Evolutionary conservation across 2,329 filamentous ascomycete species (phyloP).

Genomic region (Dothistroma septosporum): DNA sequence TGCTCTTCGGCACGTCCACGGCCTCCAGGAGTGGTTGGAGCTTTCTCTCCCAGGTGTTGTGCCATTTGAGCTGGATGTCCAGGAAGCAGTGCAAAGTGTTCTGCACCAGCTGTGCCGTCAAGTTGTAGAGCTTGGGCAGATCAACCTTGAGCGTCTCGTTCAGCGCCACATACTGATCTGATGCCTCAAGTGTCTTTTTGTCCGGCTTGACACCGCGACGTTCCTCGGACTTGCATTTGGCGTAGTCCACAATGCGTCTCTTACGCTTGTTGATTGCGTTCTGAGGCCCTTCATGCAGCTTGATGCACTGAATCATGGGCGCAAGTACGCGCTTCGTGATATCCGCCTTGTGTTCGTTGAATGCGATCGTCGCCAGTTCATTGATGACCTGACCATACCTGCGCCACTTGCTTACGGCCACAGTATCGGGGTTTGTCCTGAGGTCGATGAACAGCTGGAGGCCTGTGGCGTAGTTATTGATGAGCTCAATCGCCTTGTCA

Average conservation of each 20-base stretch:
- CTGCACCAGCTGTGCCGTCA: slow-evolving; percentile 80
- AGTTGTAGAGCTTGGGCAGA: slow-evolving; percentile 72
- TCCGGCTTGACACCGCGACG: slow-evolving; percentile 81
- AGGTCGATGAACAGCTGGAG: slow-evolving; percentile 77
- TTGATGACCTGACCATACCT: slow-evolving; percentile 82
- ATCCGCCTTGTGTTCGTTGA: slow-evolving; percentile 71
- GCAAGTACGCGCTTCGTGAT: slow-evolving; percentile 81
- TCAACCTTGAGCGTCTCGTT: slow-evolving; percentile 94
- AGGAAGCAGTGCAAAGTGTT: slow-evolving; percentile 80
- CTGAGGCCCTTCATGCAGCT: slow-evolving; percentile 76
- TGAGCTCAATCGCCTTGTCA: slow-evolving; percentile 72
- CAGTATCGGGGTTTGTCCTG: slow-evolving; percentile 66
- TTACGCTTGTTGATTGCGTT: slow-evolving; percentile 90
- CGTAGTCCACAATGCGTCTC: slow-evolving; percentile 87
- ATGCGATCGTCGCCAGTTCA: slow-evolving; percentile 75
- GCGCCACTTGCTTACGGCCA: slow-evolving; percentile 91
- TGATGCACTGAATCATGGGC: slow-evolving; percentile 73
- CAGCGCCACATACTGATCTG: slow-evolving; percentile 83
- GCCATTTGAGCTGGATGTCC: slow-evolving; percentile 79
- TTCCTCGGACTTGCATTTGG: slow-evolving; percentile 71
- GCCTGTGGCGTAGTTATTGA: slow-evolving; percentile 73
- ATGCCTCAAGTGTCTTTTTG: slow-evolving; percentile 75
- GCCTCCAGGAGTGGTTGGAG: slow-evolving; percentile 69
- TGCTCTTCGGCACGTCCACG: slow-evolving; percentile 58
- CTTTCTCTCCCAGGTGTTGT: slow-evolving; percentile 76